These are phyloP conservation scores for Dryas octopetala DNA, from an alignment of 306 rosid genomes.

Conservation along the genomic window DNA sequence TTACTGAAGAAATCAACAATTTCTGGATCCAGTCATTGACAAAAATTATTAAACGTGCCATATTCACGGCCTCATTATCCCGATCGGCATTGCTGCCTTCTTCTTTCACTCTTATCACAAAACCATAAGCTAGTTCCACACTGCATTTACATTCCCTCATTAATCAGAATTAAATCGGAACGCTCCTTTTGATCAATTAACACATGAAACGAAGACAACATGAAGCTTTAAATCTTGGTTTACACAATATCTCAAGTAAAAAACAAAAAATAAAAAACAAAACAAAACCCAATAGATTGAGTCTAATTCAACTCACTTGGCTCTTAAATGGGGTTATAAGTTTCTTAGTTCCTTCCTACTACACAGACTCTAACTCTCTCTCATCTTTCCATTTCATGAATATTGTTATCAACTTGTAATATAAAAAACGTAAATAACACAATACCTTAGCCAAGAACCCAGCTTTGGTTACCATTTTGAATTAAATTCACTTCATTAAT, in stretches of 20 bases:
- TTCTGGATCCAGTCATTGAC: conserved; percentile 79
- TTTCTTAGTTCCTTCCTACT: not conserved
- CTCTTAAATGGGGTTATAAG: not conserved
- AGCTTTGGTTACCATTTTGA: not conserved
- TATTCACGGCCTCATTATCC: conserved; percentile 49
- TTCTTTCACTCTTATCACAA: conserved; percentile 47
- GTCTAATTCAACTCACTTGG: conserved; percentile 5
- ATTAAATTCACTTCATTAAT: not conserved
- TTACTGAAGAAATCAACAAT: conserved; percentile 59
- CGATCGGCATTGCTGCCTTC: conserved; percentile 25
- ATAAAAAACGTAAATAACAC: not conserved
- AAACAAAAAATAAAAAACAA: too few species aligned
- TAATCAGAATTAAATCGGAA: conserved; percentile 3
- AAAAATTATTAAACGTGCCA: conserved; percentile 54
- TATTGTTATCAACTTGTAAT: not conserved
- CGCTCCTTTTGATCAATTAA: not conserved
- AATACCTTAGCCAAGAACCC: not conserved
- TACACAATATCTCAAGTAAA: not conserved
- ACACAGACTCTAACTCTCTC: not conserved
- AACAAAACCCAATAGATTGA: not conserved
- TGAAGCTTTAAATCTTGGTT: not conserved
- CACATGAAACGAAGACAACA: conserved; percentile 1
- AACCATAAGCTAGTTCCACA: conserved; percentile 59
- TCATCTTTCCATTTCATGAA: not conserved
- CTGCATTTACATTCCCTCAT: conserved; percentile 53